Base-by-base conservation (phyloP, 2,329 filamentous ascomycete species). In the Cladosporium velox region DNA sequence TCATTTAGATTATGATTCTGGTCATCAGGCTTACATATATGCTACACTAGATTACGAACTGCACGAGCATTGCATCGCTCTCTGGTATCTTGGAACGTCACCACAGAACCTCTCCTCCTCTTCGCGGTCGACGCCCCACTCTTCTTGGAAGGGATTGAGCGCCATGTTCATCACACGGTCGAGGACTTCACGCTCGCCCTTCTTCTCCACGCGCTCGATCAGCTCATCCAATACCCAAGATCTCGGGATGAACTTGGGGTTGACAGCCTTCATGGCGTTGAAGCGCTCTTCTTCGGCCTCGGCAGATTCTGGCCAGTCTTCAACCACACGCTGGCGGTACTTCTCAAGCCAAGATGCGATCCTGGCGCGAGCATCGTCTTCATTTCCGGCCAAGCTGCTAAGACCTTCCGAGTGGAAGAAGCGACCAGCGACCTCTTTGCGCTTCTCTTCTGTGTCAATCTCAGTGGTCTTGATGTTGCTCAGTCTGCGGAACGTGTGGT, bases 211-310 rank as follows among this genome's bases (percentile, higher is more conserved):
- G 11, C 92, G 86, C 55, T 90, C 87, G 70, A 99, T 98, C 15
- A 99, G 78, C 78, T 99, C 95, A 76, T 98, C 94, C 24, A 99
- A 83, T 61, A 99, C 87, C 93, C 94, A 99, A 21, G 91, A 89
- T 57, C 93, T 87, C 0, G 95, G 92, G 0, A 97, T 83, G 74
- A 99, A 99, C 80, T 91, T 97, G 2, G 95, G 95, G 75, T 99
- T 99, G 26, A 93, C 90, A 30, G 81, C 83, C 80, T 91, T 92
- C 95, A 98, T 98, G 14, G 86, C 86, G 34, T 75, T 78, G 66
- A 88, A 86, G 68, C 94, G 84, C 72, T 90, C 86, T 3, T 79
- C 81, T 57, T 96, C 89, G 18, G 76, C 80, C 6, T 77, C 74
- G 38, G 79, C 79, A 3, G 82, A 82, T 7, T 83, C 81, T 3